Conservation (phyloP, 2,329 filamentous ascomycete genomes). For the Neurospora crassa region DNA sequence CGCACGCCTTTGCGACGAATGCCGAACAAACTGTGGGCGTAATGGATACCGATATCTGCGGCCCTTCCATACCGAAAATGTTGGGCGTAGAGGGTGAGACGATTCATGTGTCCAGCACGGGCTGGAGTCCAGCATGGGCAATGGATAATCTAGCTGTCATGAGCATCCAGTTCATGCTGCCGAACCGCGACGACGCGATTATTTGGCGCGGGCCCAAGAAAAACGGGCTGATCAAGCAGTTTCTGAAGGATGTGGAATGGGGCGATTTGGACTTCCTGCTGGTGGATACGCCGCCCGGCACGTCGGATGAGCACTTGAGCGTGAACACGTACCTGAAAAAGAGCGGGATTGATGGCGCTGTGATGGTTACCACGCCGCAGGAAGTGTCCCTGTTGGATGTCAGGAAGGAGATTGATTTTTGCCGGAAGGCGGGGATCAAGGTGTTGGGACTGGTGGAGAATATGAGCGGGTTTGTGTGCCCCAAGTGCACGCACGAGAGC, state of each 20-base stretch:
- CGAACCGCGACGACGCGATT: slow-evolving; percentile 84
- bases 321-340: slow-evolving; percentile 89
- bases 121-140: slow-evolving; percentile 95
- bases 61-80: slow-evolving; percentile 96
- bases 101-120: slow-evolving; percentile 79
- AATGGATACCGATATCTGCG: slow-evolving; percentile 98
- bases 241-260: slow-evolving; percentile 97
- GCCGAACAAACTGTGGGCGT: slow-evolving; percentile 74
- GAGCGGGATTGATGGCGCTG: slow-evolving; percentile 84
- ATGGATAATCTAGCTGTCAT: slow-evolving; percentile 90
- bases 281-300: slow-evolving; percentile 92
- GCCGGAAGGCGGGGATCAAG: slow-evolving; percentile 81
- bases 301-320: slow-evolving; percentile 87
- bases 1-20: slow-evolving; percentile 80
- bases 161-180: slow-evolving; percentile 98
- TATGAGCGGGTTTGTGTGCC: slow-evolving; percentile 95
- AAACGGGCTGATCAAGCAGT: slow-evolving; percentile 96
- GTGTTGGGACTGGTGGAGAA: slow-evolving; percentile 92
- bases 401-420: slow-evolving; percentile 96
- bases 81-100: slow-evolving; percentile 93
- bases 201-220: slow-evolving; percentile 99
- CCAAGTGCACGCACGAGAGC: slow-evolving; percentile 71
- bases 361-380: slow-evolving; percentile 90
- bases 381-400: slow-evolving; percentile 90
- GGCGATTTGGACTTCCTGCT: slow-evolving; percentile 87